A percentile compares a stretch with the other conserved stretches of the same genome.
Evolutionary conservation across 2,329 filamentous ascomycete species (phyloP).

Genomic region (Talaromyces amestolkiae): DNA sequence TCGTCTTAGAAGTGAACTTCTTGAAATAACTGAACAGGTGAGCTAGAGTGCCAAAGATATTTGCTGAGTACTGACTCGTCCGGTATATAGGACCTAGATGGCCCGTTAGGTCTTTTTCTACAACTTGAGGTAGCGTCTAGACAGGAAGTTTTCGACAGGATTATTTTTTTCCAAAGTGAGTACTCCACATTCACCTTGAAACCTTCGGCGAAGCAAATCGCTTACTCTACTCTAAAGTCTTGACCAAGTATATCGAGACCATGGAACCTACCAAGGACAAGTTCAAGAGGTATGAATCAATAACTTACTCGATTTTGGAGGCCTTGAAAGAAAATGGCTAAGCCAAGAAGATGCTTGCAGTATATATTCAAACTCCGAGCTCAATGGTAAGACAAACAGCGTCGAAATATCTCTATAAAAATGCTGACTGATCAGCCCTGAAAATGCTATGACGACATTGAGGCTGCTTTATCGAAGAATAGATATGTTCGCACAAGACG

Average conservation of each 20-base stretch:
- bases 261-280: constrained; percentile 61
- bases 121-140: constrained; percentile 63
- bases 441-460: constrained; percentile 50
- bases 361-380: constrained; percentile 65
- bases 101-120: constrained; percentile 64
- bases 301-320: background rate
- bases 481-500: constrained; percentile 51
- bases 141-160: constrained; percentile 34
- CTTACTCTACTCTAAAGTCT: constrained; percentile 38
- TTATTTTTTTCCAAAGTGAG: constrained; percentile 44
- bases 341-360: constrained; percentile 53
- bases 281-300: constrained; percentile 55
- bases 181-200: background rate
- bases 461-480: constrained; percentile 63
- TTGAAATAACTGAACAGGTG: constrained; percentile 5
- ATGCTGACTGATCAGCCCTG: constrained; percentile 27
- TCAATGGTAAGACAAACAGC: constrained; percentile 44
- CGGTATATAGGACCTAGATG: constrained; percentile 53
- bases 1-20: background rate
- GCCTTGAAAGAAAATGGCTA: background rate
- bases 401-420: background rate
- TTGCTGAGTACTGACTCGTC: background rate
- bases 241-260: constrained; percentile 61
- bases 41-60: background rate
- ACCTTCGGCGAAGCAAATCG: background rate